These are phyloP conservation scores for Rhodotorula diobovata DNA, from an alignment of 768 basidiomycete species.

Conservation along the genomic window DNA sequence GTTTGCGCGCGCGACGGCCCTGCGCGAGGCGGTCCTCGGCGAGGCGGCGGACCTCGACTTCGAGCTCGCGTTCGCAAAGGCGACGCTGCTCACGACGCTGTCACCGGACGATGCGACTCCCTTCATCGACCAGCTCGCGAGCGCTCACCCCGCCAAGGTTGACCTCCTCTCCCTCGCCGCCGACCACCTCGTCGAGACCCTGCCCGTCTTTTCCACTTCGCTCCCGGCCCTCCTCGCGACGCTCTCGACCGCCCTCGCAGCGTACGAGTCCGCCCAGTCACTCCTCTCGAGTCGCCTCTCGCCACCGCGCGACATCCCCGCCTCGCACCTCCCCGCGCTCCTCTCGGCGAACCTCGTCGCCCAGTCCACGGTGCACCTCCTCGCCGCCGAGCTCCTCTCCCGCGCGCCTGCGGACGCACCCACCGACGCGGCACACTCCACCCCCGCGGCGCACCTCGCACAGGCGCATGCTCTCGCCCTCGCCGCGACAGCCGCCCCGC, in stretches of 20 bases:
- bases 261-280: conserved; percentile 9
- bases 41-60: conserved; percentile 18
- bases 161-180: conserved; percentile 26
- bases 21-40: conserved; percentile 4
- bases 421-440: background rate
- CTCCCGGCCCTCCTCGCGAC: background rate
- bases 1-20: conserved; percentile 14
- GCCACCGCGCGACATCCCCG: conserved; percentile 22
- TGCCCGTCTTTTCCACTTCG: background rate
- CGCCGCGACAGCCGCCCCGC: background rate
- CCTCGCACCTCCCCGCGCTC: conserved; percentile 19
- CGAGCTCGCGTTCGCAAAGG: conserved; percentile 15
- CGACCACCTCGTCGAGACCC: conserved; percentile 31
- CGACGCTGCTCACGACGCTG: conserved; percentile 1
- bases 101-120: conserved; percentile 2
- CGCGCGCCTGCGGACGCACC: background rate
- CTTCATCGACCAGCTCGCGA: conserved; percentile 2
- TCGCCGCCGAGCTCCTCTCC: conserved; percentile 5
- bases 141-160: background rate
- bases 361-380: conserved; percentile 20
- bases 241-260: conserved; percentile 1
- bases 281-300: conserved; percentile 29
- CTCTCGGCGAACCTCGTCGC: conserved; percentile 32
- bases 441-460: background rate
- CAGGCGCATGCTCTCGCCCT: conserved; percentile 24